Percentiles rank a stretch among this genome's conserved stretches.
Conservation (phyloP, 139 green algal species). For the Chlorella sorokiniana region DNA sequence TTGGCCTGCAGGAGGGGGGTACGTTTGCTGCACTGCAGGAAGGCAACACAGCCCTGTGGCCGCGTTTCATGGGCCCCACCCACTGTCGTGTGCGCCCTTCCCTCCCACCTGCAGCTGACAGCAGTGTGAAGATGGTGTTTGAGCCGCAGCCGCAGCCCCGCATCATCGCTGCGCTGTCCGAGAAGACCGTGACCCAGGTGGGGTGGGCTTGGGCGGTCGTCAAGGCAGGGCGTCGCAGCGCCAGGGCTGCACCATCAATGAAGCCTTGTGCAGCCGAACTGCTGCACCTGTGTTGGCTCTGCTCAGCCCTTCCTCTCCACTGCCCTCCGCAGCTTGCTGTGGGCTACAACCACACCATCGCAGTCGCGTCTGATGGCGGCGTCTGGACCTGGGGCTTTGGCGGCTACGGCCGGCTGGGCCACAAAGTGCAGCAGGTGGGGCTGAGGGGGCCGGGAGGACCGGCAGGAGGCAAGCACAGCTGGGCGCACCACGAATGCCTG, state of each 20-base stretch:
- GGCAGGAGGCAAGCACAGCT: not conserved
- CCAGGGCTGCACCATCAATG: too few species aligned
- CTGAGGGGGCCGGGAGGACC: not conserved
- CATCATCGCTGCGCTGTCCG: constrained; percentile 61
- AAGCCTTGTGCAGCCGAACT: not conserved
- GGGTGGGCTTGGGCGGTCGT: constrained; percentile 58
- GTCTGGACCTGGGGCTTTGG: constrained; percentile 63
- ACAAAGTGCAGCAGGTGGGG: constrained; percentile 75
- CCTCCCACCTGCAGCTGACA: constrained; percentile 28
- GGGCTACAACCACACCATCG: constrained; percentile 71
- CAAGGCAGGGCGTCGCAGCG: not conserved
- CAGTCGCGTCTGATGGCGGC: constrained; percentile 47
- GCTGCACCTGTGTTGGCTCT: not conserved
- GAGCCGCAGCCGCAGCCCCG: constrained; percentile 81
- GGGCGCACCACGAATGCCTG: too few species aligned
- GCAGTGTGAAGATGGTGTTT: constrained; percentile 80
- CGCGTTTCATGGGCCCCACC: too few species aligned
- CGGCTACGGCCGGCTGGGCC: constrained; percentile 88
- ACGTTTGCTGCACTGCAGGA: not conserved
- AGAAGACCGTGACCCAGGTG: constrained; percentile 68
- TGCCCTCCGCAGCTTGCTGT: constrained; percentile 2
- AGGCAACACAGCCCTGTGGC: not conserved
- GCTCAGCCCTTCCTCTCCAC: not conserved
- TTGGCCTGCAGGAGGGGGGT: not conserved
- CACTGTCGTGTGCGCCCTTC: not conserved